phyloP scores from a whole-genome alignment of 1,284 basidiomycete genomes.

The Mycosarcoma maydis region DNA sequence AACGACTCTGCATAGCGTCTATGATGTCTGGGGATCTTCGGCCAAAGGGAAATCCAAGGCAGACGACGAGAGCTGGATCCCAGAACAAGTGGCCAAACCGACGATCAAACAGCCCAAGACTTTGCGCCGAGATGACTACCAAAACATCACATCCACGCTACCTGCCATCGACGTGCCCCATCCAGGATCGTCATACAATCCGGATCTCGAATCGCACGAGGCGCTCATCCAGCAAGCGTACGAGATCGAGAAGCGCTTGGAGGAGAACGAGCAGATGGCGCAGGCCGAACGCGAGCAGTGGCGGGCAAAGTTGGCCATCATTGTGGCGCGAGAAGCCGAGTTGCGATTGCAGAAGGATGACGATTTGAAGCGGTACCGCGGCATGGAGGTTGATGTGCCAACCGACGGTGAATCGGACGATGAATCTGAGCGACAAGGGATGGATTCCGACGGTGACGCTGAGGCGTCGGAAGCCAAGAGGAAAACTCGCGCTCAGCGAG shows the following conservation, averaged over 20 bases:
- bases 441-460: constrained; percentile 1
- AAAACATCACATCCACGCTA: constrained; percentile 36
- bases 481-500: constrained; percentile 51
- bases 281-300: constrained; percentile 16
- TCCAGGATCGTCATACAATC: constrained; percentile 93
- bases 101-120: constrained; percentile 28
- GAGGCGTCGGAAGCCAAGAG: constrained; percentile 33
- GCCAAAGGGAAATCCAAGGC: constrained; percentile 30
- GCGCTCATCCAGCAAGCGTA: constrained; percentile 79
- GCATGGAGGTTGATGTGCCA: constrained; percentile 44
- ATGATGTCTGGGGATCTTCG: constrained; percentile 38
- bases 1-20: constrained; percentile 17
- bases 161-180: constrained; percentile 81
- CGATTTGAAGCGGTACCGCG: constrained; percentile 30
- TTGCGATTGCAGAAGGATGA: constrained; percentile 21
- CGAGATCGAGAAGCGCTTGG: constrained; percentile 74
- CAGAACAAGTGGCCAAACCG: constrained; percentile 11
- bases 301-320: constrained; percentile 29
- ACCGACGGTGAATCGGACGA: constrained; percentile 2
- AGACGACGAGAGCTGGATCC: constrained; percentile 21
- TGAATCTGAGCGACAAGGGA: background rate
- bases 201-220: constrained; percentile 79
- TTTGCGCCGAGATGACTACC: constrained; percentile 18
- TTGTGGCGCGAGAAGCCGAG: constrained; percentile 37
- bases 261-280: constrained; percentile 71